These are phyloP conservation scores for Wickerhamiella spandovensis DNA, from an alignment of 805 yeast species.

Conservation along the genomic window DNA sequence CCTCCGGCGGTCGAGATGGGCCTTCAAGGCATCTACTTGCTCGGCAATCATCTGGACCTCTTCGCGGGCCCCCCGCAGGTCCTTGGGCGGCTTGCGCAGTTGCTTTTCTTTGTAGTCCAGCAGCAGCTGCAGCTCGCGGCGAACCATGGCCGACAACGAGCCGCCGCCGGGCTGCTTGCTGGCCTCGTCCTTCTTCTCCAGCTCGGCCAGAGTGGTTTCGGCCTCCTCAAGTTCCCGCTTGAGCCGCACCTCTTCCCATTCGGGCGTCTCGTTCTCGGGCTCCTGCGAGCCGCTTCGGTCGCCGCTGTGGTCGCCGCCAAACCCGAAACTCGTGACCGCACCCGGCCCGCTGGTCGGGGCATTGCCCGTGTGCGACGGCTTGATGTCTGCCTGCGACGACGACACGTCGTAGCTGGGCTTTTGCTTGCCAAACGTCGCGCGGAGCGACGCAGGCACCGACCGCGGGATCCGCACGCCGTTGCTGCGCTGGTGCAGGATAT, in stretches of 20 bases:
- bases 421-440: conserved; percentile 85
- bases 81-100: conserved; percentile 29
- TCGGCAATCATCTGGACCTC: conserved; percentile 58
- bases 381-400: conserved; percentile 38
- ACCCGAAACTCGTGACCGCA: conserved; percentile 30
- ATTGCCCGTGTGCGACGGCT: conserved; percentile 1
- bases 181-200: conserved; percentile 28
- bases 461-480: conserved; percentile 76
- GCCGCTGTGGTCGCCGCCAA: conserved; percentile 21
- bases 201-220: conserved; percentile 49
- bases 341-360: conserved; percentile 5
- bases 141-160: conserved; percentile 27
- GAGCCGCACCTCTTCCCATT: conserved; percentile 84
- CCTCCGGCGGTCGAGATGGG: conserved; percentile 48
- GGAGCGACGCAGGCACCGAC: conserved; percentile 82
- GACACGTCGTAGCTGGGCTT: conserved; percentile 45
- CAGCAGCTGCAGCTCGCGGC: conserved; percentile 67
- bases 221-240: conserved; percentile 65
- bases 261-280: conserved; percentile 46
- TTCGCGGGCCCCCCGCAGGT: conserved; percentile 26
- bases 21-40: conserved; percentile 63
- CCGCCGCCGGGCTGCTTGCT: conserved; percentile 9
- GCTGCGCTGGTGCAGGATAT: conserved; percentile 80
- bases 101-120: conserved; percentile 62
- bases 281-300: conserved; percentile 44